These are phyloP conservation scores for Neopestalotiopsis sp. DNA, from an alignment of 2,329 filamentous ascomycete species.

Conservation along the genomic window DNA sequence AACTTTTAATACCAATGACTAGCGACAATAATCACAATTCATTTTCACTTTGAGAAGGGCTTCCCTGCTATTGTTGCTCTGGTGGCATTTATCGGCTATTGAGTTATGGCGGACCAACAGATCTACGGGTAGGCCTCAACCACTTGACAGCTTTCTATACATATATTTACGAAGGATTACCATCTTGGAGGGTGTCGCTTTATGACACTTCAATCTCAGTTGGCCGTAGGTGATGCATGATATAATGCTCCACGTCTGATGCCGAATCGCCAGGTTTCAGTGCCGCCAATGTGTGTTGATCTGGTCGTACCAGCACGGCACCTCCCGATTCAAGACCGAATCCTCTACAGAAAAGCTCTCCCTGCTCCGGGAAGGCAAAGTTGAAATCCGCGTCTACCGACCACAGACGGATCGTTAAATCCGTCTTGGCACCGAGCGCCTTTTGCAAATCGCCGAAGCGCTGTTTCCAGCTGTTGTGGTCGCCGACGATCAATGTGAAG, in stretches of 20 bases:
- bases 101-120: too few species aligned
- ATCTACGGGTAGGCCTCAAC: too few species aligned
- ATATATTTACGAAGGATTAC: neutral
- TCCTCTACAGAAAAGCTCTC: slow-evolving; percentile 27
- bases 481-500: slow-evolving; percentile 36
- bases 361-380: slow-evolving; percentile 22
- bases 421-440: neutral
- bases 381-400: slow-evolving; percentile 30
- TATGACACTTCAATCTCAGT: neutral
- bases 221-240: slow-evolving; percentile 1
- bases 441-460: neutral
- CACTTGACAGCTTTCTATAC: too few species aligned
- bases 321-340: slow-evolving; percentile 27
- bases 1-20: neutral
- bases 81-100: too few species aligned
- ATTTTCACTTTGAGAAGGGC: too few species aligned
- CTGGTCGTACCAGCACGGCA: slow-evolving; percentile 38
- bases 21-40: neutral
- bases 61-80: too few species aligned
- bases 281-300: slow-evolving; percentile 38
- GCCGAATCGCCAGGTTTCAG: neutral
- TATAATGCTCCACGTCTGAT: neutral
- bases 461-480: slow-evolving; percentile 5
- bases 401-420: slow-evolving; percentile 13
- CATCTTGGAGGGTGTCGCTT: neutral